Percentiles rank a stretch among this genome's conserved stretches.
phyloP scores from a whole-genome alignment of 2,329 filamentous ascomycete genomes.

The Onygenales sp. region DNA sequence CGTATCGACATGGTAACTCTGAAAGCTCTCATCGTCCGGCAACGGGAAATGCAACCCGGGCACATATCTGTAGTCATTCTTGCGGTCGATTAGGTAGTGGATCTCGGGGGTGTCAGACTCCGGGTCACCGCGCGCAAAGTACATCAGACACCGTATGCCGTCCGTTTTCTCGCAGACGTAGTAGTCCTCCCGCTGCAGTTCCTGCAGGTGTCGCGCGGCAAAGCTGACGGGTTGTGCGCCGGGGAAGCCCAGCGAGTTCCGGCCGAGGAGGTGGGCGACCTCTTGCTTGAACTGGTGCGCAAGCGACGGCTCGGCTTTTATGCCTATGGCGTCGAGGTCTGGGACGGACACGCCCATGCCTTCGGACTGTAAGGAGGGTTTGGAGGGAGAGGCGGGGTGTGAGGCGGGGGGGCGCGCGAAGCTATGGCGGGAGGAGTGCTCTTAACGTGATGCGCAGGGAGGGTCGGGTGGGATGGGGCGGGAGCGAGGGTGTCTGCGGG shows the following conservation, averaged over 20 bases:
- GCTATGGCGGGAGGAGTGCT: not conserved
- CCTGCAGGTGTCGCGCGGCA: conserved; percentile 67
- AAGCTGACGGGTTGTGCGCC: conserved; percentile 95
- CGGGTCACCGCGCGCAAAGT: conserved; percentile 53
- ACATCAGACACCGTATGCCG: conserved; percentile 90
- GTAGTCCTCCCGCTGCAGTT: conserved; percentile 76
- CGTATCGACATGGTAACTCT: conserved; percentile 66
- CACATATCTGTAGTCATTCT: conserved; percentile 93
- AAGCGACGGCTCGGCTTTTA: conserved; percentile 55
- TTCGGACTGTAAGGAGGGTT: not conserved
- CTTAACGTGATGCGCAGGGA: not conserved
- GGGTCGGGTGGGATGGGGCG: not conserved
- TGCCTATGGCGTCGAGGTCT: conserved; percentile 40
- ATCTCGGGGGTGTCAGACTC: conserved; percentile 56
- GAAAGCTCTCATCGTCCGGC: conserved; percentile 48
- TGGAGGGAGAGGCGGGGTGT: not conserved
- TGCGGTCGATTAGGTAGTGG: conserved; percentile 92
- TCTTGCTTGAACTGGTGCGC: conserved; percentile 57
- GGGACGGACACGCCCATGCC: conserved; percentile 31
- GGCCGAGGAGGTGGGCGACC: conserved; percentile 65
- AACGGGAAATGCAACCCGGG: conserved; percentile 72
- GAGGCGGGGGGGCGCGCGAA: too few relatives aligned
- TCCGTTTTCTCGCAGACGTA: conserved; percentile 98
- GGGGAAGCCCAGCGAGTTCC: conserved; percentile 60
- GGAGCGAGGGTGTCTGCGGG: not conserved